Evolutionary conservation across 2,329 filamentous ascomycete genomes (phyloP), one percentile per base, ranked within the genome.

Genomic region (Ophiognomonia clavigignenti-juglandacearum): DNA sequence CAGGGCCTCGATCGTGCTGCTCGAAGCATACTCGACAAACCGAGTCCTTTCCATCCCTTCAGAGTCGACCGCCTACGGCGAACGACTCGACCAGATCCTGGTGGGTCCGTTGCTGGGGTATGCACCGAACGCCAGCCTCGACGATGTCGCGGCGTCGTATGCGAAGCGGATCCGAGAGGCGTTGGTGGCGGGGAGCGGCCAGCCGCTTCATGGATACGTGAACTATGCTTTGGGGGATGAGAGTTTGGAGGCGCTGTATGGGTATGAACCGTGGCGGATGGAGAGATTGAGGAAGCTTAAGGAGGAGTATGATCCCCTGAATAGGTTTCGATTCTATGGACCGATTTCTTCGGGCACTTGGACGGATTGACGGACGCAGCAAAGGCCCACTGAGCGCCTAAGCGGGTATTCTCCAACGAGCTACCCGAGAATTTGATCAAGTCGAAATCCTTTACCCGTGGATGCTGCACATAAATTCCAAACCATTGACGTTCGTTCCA

Each of bases 231-330:
- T 32, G 6, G 46, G 45, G 10, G 46, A 43, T 4, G 50, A 52
- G 43, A 43, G 29, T 11, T 19, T 44, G 7, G 48, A 58, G 47
- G 47, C 57, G 43, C 46, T 57, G 51, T 66, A 66, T 45, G 62
- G 64, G 2, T 37, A 48, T 32, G 61, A 64, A 45, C 19, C 47
- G 14, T 68, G 64, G 64, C 56, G 64, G 3, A 53, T 61, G 49
- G 43, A 60, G 24, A 57, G 56, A 7, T 54, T 69, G 27, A 50
- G 50, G 10, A 20, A 22, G 1, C 53, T 68, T 46, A 69, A 69
- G 55, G 22, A 51, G 4, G 57, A 62, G 47, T 69, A 64, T 39
- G 66, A 68, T 35, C 64, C 65, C 29, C 6, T 10, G 6, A 26
- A 26, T 10, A 6, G 10, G 24, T 26, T 26, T 10, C 24, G 24